Evolutionary conservation across 345 rosid species (phyloP).

Genomic region (Populus tremula): DNA sequence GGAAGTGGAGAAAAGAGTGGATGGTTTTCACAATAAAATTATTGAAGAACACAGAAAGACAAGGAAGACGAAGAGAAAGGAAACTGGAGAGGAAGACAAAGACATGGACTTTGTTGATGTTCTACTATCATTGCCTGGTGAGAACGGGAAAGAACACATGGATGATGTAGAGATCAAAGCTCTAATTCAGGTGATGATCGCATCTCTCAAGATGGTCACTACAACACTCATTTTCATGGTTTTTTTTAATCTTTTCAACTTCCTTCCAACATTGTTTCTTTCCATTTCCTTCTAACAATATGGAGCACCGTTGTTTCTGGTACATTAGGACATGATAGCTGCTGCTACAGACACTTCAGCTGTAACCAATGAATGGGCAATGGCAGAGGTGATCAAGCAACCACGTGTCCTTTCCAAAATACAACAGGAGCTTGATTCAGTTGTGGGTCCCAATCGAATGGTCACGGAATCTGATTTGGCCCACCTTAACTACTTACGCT

Average conservation of each 20-base stretch:
- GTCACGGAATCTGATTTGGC: conserved; percentile 63
- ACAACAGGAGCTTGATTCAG: conserved; percentile 65
- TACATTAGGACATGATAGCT: conserved; percentile 81
- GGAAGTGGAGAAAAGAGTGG: conserved; percentile 85
- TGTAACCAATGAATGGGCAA: conserved; percentile 95
- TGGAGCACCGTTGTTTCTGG: not conserved
- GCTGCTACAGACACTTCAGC: conserved; percentile 97
- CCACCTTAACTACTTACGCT: conserved; percentile 72
- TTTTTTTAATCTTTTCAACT: not conserved
- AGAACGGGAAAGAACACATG: conserved; percentile 61
- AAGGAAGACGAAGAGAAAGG: conserved; percentile 16
- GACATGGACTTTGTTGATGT: conserved; percentile 88
- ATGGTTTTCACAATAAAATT: conserved; percentile 69
- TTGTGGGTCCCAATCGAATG: conserved; percentile 65
- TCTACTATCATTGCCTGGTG: conserved; percentile 71
- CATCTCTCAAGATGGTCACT: not conserved
- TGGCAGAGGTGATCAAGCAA: conserved; percentile 86
- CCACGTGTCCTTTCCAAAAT: conserved; percentile 65
- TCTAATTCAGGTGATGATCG: conserved; percentile 58
- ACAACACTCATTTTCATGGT: no score
- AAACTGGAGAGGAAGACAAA: conserved; percentile 2
- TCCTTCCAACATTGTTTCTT: not conserved
- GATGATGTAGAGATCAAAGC: conserved; percentile 86
- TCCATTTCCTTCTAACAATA: no score
- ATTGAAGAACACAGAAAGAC: conserved; percentile 62